Evolutionary conservation across 345 rosid genomes (phyloP), one percentile per base, ranked within the genome.

Genomic region (Pistacia vera): DNA sequence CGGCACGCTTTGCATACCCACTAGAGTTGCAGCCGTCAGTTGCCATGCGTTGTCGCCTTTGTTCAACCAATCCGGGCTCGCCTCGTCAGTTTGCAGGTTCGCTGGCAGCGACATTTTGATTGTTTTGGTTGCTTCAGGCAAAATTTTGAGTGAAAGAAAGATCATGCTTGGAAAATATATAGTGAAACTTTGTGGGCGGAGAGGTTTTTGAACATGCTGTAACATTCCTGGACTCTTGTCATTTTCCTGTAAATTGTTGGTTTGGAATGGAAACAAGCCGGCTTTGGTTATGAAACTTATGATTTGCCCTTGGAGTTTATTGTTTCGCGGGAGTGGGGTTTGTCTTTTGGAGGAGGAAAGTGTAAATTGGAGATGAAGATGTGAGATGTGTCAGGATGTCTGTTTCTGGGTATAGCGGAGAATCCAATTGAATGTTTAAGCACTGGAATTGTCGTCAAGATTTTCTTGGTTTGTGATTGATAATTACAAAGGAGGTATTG

Each of bases 31-130:
- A 0, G 90, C 93, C 0, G 93, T 91, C 44, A 91, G 85, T 75
- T 88, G 93, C 93, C 95, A 91, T 2, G 91, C 88, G 57, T 86
- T 91, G 86, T 91, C 95, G 4, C 85, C 95, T 82, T 88, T 88
- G 89, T 78, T 91, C 78, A 91, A n/a, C 90, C 90, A 89, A 0
- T 3, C 36, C 0, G 93, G 95, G 73, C 85, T 89, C 9, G 83
- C 84, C 0, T 66, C 80, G 48, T 84, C 84, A 0, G 88, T 78
- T 8, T 3, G 11, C 2, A 91, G 74, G 81, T 87, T 89, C 11
- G 28, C 3, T 6, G 91, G 95, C 1, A 85, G 75, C 59, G 55
- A 69, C 77, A 79, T 46, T 14, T 41, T 41, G 46, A 13, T 30
- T 14, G 35, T 46, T 20, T 9, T 14, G 5, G 72, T 30, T 1